Conservation (phyloP, 345 rosid species). For the Acer saccharum region DNA sequence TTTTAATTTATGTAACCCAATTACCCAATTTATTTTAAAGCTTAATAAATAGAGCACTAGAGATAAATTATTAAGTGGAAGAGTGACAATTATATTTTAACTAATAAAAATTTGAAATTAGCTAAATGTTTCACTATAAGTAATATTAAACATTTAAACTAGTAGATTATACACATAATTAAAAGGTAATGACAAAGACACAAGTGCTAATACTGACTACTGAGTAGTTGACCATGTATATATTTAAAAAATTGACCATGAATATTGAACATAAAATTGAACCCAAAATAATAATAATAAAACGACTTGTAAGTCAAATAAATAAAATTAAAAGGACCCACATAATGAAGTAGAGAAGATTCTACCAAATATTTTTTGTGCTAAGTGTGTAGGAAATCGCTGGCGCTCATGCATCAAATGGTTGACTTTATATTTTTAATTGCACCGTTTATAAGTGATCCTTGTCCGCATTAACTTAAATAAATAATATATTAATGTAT, state of each 20-base stretch:
- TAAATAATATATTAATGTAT: neutral
- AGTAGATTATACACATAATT: neutral
- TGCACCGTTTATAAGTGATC: slow-evolving; percentile 6
- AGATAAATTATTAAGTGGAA: neutral
- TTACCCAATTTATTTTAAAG: too few relatives aligned
- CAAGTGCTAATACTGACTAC: neutral
- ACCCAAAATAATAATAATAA: neutral
- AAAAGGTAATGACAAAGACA: slow-evolving; percentile 12
- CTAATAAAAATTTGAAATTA: neutral
- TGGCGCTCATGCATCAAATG: slow-evolving; percentile 11
- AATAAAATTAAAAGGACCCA: slow-evolving; percentile 8
- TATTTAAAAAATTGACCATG: neutral
- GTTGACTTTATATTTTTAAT: slow-evolving; percentile 12
- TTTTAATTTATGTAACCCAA: too few relatives aligned
- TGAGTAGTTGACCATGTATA: neutral
- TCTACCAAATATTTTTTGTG: neutral
- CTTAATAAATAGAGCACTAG: too few relatives aligned
- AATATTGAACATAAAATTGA: neutral
- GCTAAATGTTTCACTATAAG: neutral
- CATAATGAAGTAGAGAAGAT: slow-evolving; percentile 12
- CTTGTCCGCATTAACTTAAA: neutral
- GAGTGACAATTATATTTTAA: neutral
- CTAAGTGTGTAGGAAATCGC: neutral
- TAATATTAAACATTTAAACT: neutral
- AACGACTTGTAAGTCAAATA: neutral